A percentile compares a stretch with the other conserved stretches of the same genome.
Evolutionary conservation across 1,139 yeast genomes (phyloP).

Genomic region (Kazachstania sp.): DNA sequence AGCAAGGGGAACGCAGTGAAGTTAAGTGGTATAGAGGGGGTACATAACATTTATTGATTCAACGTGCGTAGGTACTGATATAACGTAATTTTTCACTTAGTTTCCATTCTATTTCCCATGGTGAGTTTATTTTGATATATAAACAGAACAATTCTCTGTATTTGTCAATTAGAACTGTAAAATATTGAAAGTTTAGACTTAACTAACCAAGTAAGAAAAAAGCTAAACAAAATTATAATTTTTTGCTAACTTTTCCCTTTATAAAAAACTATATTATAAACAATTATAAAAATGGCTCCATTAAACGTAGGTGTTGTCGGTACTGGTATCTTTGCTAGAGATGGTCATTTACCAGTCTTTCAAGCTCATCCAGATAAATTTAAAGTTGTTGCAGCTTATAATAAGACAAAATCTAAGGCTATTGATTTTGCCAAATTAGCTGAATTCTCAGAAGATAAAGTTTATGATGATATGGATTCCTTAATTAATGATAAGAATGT

Average conservation of each 20-base stretch:
- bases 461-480: slow-evolving; percentile 57
- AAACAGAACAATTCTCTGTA: not conserved
- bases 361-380: slow-evolving; percentile 38
- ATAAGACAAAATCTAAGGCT: slow-evolving; percentile 79
- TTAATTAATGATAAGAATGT: slow-evolving; percentile 55
- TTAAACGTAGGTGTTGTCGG: slow-evolving; percentile 73
- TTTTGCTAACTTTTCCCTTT: not conserved
- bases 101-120: not conserved
- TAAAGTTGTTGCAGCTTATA: slow-evolving; percentile 55
- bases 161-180: not conserved
- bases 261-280: not conserved
- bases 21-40: too few species aligned
- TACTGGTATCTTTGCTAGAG: slow-evolving; percentile 86
- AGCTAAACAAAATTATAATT: too few species aligned
- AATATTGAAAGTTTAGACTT: not conserved
- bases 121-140: not conserved
- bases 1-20: not conserved
- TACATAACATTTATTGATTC: too few species aligned
- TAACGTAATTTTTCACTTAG: too few species aligned
- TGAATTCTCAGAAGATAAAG: slow-evolving; percentile 40
- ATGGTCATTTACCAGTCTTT: slow-evolving; percentile 70
- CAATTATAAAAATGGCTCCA: slow-evolving; percentile 1
- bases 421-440: slow-evolving; percentile 66
- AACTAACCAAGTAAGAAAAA: not conserved
- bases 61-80: too few species aligned